Evolutionary conservation across 257 asterid genomes (phyloP).

Genomic region (Fraxinus americana): DNA sequence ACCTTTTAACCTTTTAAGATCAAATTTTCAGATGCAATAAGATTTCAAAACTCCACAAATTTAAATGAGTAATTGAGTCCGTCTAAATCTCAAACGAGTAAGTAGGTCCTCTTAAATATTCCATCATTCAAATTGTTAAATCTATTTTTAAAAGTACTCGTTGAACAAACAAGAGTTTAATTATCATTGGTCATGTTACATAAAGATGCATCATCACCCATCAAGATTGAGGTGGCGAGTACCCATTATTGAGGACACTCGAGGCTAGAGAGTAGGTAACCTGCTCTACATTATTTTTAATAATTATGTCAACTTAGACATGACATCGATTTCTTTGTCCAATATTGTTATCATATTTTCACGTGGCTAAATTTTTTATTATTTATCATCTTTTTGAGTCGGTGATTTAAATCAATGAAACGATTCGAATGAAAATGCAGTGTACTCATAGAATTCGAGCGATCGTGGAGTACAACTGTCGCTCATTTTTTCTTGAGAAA

Average conservation of each 20-base stretch:
- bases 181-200: not conserved
- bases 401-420: too few species aligned
- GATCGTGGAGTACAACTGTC: too few species aligned
- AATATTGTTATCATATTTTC: not conserved
- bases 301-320: not conserved
- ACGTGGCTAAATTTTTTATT: not conserved
- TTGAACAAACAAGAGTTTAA: not conserved
- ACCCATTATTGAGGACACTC: slow-evolving; percentile 1
- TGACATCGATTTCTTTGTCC: not conserved
- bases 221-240: slow-evolving; percentile 28
- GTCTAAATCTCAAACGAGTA: not conserved
- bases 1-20: too few species aligned
- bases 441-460: too few species aligned
- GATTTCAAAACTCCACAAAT: too few species aligned
- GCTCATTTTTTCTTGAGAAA: too few species aligned
- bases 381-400: not conserved
- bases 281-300: slow-evolving; percentile 10
- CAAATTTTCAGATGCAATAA: too few species aligned
- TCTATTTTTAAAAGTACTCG: not conserved
- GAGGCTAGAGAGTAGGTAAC: slow-evolving; percentile 13
- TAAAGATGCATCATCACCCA: not conserved
- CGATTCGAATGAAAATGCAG: too few species aligned
- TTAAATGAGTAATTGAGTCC: too few species aligned
- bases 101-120: not conserved
- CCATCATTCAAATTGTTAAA: not conserved